Base-by-base conservation (phyloP, 2,329 filamentous ascomycete genomes). In the Bipolaris gigantea region DNA sequence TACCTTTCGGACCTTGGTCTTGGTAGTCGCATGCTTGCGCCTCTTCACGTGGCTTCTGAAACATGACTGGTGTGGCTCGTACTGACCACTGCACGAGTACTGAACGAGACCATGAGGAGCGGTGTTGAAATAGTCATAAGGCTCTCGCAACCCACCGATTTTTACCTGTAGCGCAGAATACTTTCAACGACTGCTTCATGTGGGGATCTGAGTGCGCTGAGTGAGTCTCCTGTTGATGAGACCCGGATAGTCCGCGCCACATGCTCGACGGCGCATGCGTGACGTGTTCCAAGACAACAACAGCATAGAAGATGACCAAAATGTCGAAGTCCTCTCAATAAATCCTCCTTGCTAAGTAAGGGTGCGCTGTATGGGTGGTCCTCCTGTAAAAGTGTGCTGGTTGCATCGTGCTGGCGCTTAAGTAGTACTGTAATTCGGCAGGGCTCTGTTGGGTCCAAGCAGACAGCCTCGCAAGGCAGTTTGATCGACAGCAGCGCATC, bases 11-110 rank as follows among this genome's bases (percentile, higher is more conserved):
- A 19, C 40, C 38, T 35, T 35, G 16, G 41, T 40, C 46, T 13
- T 34, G 30, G 45, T 38, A 36, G 47, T 44, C 51, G 27, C 51
- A 54, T 54, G 51, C 42, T 35, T 50, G 36, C 40, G 34, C 47
- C 30, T 36, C 27, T 41, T 49, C 51, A 54, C 51, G 51, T 54
- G 51, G 33, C 38, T 40, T 35, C 41, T 50, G 16, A 27, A 30
- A 50, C 34, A 50, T 39, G 32, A 25, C 46, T 40, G 42, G 30
- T 42, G 41, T 42, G 35, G 42, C 47, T 42, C 16, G 21, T 7
- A 38, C 34, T 32, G 36, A 40, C 40, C 40, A 21, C 13, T n/a
- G 25, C 44, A 53, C 43, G 41, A 44, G 42, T 30, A 21, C 30
- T n/a, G 40, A 13, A 32, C 16, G 9, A 41, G 23, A 4, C 30